These are phyloP conservation scores for Rhodotorula sp. DNA, from an alignment of 1,284 basidiomycete genomes.

Conservation along the genomic window DNA sequence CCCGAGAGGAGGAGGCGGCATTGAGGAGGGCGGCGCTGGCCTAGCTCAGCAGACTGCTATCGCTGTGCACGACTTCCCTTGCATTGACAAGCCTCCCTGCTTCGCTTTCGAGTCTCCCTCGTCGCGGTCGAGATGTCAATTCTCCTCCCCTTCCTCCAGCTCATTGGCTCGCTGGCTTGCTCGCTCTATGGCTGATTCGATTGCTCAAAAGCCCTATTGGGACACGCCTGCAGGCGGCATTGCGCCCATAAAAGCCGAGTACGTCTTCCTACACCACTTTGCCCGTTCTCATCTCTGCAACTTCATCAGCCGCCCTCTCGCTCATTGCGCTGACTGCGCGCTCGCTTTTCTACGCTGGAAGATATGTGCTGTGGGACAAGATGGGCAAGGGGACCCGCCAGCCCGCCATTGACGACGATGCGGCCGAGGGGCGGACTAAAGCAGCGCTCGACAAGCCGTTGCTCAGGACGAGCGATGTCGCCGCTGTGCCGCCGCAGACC, in stretches of 20 bases:
- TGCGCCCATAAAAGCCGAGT: constrained; percentile 74
- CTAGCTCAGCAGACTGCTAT: not conserved
- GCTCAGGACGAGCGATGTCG: constrained; percentile 12
- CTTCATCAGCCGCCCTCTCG: not conserved
- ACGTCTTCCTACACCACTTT: constrained; percentile 43
- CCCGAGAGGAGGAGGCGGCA: not conserved
- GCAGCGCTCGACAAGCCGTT: not conserved
- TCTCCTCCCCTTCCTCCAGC: too few relatives aligned
- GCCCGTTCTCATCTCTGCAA: not conserved
- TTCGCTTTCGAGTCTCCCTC: not conserved
- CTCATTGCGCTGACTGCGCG: not conserved
- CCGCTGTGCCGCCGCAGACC: not conserved
- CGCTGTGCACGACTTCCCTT: not conserved
- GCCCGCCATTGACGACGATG: constrained; percentile 41
- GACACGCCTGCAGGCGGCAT: constrained; percentile 22
- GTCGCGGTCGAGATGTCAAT: too few relatives aligned
- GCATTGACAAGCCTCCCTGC: too few relatives aligned
- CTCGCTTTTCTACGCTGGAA: constrained; percentile 42
- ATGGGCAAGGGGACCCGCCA: constrained; percentile 11
- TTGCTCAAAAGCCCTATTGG: constrained; percentile 47
- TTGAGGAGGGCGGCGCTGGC: not conserved
- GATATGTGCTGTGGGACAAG: constrained; percentile 59
- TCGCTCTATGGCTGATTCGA: too few relatives aligned
- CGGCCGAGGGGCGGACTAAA: constrained; percentile 36
- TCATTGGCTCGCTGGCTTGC: too few relatives aligned